Percentiles rank a stretch among this genome's conserved stretches.
These are phyloP conservation scores for Cystoisospora suis DNA, from an alignment of 169 alveolate species.

Conservation along the genomic window DNA sequence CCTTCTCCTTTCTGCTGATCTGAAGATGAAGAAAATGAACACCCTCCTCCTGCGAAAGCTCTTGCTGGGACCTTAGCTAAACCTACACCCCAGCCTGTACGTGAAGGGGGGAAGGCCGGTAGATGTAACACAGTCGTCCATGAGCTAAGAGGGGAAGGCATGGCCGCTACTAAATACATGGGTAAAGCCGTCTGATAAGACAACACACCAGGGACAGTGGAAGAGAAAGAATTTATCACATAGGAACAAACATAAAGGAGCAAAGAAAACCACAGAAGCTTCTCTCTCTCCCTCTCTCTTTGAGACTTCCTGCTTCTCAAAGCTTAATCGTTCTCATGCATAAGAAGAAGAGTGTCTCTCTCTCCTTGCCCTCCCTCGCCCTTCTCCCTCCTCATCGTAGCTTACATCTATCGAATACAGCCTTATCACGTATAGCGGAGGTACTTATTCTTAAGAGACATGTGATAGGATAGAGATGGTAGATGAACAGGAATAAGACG, in stretches of 20 bases:
- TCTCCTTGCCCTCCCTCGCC: too few relatives aligned
- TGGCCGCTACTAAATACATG: constrained; percentile 7
- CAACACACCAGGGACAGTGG: not conserved
- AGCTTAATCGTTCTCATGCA: too few relatives aligned
- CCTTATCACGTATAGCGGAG: too few relatives aligned
- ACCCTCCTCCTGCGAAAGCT: not conserved
- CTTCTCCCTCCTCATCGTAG: too few relatives aligned
- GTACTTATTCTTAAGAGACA: too few relatives aligned
- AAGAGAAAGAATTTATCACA: not conserved
- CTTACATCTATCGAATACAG: too few relatives aligned
- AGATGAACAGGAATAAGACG: too few relatives aligned
- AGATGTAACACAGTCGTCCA: constrained; percentile 50
- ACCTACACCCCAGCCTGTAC: constrained; percentile 62
- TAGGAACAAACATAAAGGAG: not conserved
- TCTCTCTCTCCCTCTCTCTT: too few relatives aligned
- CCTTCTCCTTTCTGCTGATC: not conserved
- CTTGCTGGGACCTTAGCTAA: constrained; percentile 48
- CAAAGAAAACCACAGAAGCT: too few relatives aligned
- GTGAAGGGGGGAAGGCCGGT: constrained; percentile 56
- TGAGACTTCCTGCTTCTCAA: too few relatives aligned
- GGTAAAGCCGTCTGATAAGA: constrained; percentile 55
- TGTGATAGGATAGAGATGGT: too few relatives aligned
- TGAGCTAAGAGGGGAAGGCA: constrained; percentile 27
- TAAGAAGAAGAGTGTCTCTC: too few relatives aligned
- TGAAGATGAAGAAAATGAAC: not conserved